These are phyloP conservation scores for Ascosphaera acerosa DNA, from an alignment of 2,329 filamentous ascomycete genomes.

Conservation along the genomic window DNA sequence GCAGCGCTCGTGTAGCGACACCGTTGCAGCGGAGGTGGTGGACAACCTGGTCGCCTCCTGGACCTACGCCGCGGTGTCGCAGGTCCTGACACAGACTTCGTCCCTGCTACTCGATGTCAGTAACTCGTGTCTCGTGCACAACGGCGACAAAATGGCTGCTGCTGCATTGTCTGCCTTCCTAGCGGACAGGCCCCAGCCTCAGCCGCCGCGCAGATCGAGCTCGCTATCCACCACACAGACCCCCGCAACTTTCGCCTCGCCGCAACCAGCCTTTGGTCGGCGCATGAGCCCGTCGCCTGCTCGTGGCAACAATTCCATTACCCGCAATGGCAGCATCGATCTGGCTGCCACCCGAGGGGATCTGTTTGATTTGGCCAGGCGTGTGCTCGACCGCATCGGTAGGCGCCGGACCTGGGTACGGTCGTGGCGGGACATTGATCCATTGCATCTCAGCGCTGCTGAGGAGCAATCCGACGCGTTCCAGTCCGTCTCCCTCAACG, in stretches of 20 bases:
- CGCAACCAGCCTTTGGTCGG: not conserved
- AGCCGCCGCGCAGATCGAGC: constrained; percentile 16
- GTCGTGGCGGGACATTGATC: constrained; percentile 39
- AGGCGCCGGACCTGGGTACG: constrained; percentile 48
- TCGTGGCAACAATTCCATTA: constrained; percentile 5
- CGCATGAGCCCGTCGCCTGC: not conserved
- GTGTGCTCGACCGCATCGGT: constrained; percentile 50
- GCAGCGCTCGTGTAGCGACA: constrained; percentile 11
- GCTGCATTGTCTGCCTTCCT: constrained; percentile 5
- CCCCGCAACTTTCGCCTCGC: not conserved
- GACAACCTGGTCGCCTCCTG: constrained; percentile 24
- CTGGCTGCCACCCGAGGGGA: constrained; percentile 64
- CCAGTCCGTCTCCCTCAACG: constrained; percentile 14
- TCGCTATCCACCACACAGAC: constrained; percentile 10
- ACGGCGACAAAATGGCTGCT: constrained; percentile 8
- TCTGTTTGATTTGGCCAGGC: constrained; percentile 53
- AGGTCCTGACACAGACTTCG: constrained; percentile 19
- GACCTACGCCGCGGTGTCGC: constrained; percentile 20
- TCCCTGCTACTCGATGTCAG: constrained; percentile 15
- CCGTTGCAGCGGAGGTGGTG: constrained; percentile 11
- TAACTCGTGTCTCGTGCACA: constrained; percentile 13
- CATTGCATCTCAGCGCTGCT: constrained; percentile 14
- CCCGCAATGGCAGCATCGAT: constrained; percentile 43
- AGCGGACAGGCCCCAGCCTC: constrained; percentile 8
- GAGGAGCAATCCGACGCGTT: constrained; percentile 10